A percentile compares a stretch with the other conserved stretches of the same genome.
phyloP scores from a whole-genome alignment of 495 filamentous ascomycete genomes.

The Viridothelium virens region DNA sequence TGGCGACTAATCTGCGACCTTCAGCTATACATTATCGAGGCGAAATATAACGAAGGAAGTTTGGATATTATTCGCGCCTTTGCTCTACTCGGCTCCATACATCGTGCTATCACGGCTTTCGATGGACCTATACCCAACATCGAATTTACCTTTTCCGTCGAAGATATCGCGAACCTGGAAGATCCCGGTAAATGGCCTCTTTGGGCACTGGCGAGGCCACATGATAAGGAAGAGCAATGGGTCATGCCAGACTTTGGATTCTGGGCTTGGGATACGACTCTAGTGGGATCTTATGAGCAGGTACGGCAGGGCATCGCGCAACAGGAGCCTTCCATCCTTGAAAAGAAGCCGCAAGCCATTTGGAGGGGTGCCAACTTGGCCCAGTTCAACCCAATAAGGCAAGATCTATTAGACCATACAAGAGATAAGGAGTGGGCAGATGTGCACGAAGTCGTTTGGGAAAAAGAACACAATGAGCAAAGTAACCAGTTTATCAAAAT shows the following conservation, averaged over 20 bases:
- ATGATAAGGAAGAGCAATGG: constrained; percentile 24
- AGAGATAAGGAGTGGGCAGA: constrained; percentile 46
- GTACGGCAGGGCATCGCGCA: constrained; percentile 41
- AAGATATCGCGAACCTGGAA: constrained; percentile 21
- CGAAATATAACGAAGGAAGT: neutral
- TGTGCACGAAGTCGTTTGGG: constrained; percentile 46
- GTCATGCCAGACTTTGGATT: constrained; percentile 33
- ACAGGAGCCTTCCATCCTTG: constrained; percentile 19
- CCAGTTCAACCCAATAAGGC: constrained; percentile 30
- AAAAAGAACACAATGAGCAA: neutral
- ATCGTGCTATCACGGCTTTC: constrained; percentile 23
- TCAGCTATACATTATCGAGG: constrained; percentile 26
- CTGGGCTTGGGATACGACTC: constrained; percentile 32
- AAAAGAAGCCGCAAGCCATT: constrained; percentile 25
- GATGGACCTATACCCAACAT: constrained; percentile 23
- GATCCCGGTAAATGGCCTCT: constrained; percentile 23
- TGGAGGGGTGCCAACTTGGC: constrained; percentile 34
- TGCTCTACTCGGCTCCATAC: constrained; percentile 21
- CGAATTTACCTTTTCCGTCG: constrained; percentile 28
- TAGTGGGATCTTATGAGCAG: constrained; percentile 17
- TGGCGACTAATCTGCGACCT: neutral
- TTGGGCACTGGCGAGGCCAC: constrained; percentile 14
- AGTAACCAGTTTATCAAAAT: constrained; percentile 25
- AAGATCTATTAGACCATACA: constrained; percentile 42
- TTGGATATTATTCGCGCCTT: constrained; percentile 11